phyloP scores from a whole-genome alignment of 495 filamentous ascomycete species.

The Neurospora hispaniola region DNA sequence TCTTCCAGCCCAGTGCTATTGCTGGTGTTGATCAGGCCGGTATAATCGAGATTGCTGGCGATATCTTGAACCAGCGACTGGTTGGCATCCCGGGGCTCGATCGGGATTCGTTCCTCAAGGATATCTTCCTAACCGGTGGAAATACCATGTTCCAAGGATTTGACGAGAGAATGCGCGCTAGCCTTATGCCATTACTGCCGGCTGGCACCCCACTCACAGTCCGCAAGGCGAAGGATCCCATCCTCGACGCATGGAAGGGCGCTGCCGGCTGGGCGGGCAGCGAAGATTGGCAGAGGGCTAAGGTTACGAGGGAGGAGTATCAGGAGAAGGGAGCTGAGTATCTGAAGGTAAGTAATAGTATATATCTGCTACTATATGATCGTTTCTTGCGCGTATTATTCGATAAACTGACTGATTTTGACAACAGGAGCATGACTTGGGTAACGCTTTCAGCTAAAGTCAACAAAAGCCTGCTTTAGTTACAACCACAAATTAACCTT shows the following conservation, averaged over 20 bases:
- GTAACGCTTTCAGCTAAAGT: constrained; percentile 46
- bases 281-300: constrained; percentile 34
- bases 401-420: background rate
- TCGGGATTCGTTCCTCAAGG: constrained; percentile 56
- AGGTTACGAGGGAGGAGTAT: constrained; percentile 64
- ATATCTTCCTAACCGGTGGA: constrained; percentile 92
- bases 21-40: constrained; percentile 93
- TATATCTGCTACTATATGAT: background rate
- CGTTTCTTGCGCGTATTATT: background rate
- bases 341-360: constrained; percentile 52
- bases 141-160: constrained; percentile 80
- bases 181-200: constrained; percentile 62
- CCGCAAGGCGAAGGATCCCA: constrained; percentile 57
- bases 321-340: constrained; percentile 78
- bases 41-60: constrained; percentile 76
- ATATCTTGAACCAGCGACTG: constrained; percentile 74
- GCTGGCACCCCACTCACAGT: constrained; percentile 52
- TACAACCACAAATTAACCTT: background rate
- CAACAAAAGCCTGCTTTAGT: background rate
- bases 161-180: constrained; percentile 66
- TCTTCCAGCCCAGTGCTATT: constrained; percentile 84
- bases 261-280: constrained; percentile 68
- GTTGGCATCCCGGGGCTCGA: constrained; percentile 39
- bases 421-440: constrained; percentile 66
- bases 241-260: constrained; percentile 86